These are phyloP conservation scores for Salvia splendens DNA, from an alignment of 257 asterid genomes.

Conservation along the genomic window DNA sequence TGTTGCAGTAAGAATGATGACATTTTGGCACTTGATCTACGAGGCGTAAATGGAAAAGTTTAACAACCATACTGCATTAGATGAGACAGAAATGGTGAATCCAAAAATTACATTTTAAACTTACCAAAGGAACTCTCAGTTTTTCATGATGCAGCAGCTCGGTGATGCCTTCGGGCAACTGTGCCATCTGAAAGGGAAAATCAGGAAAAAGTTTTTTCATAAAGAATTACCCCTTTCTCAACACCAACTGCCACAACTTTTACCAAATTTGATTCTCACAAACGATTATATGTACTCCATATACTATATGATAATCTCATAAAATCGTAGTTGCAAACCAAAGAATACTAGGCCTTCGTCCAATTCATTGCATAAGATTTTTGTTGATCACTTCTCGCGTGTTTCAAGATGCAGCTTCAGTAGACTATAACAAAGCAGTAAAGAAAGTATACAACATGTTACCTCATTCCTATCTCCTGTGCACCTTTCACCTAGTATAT, in stretches of 20 bases:
- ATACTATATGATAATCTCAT: no score
- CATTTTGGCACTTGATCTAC: constrained; percentile 87
- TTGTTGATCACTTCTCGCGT: background rate
- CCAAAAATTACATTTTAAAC: no score
- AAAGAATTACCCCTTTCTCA: background rate
- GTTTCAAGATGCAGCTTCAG: background rate
- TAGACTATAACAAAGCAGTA: constrained; percentile 7
- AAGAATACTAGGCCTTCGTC: background rate
- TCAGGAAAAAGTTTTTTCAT: background rate
- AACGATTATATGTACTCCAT: no score
- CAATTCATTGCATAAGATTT: background rate
- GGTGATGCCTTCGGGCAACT: constrained; percentile 87
- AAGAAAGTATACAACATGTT: constrained; percentile 10
- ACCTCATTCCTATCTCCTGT: constrained; percentile 93
- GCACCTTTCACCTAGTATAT: constrained; percentile 76
- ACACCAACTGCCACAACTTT: constrained; percentile 5
- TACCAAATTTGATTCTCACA: background rate
- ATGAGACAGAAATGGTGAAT: background rate
- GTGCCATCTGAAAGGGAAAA: constrained; percentile 68
- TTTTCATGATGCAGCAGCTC: constrained; percentile 77
- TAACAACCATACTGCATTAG: background rate
- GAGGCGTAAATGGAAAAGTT: background rate
- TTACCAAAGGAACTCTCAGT: constrained; percentile 75
- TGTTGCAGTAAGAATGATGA: constrained; percentile 70
- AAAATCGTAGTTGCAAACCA: background rate